These are phyloP conservation scores for Cercospora beticola DNA, from an alignment of 2,329 filamentous ascomycete species.

Conservation along the genomic window DNA sequence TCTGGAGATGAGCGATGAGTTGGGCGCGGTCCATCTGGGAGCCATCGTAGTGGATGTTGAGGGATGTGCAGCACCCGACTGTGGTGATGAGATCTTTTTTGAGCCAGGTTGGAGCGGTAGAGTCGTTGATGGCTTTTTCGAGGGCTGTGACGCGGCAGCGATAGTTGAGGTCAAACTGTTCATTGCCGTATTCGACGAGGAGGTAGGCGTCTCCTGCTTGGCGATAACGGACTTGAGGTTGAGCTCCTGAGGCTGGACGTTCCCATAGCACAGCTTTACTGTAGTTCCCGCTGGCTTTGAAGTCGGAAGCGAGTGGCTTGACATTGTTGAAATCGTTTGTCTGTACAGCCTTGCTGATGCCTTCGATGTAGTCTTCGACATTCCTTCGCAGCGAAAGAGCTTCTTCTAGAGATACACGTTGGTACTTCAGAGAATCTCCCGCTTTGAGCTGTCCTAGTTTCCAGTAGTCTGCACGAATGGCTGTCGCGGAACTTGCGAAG, in stretches of 20 bases:
- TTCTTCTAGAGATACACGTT: slow-evolving; percentile 52
- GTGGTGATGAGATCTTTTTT: slow-evolving; percentile 50
- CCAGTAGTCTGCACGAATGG: slow-evolving; percentile 60
- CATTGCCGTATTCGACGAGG: slow-evolving; percentile 59
- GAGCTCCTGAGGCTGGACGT: slow-evolving; percentile 27
- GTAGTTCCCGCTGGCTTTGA: slow-evolving; percentile 28
- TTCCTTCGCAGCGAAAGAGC: slow-evolving; percentile 49
- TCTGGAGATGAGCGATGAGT: slow-evolving; percentile 42
- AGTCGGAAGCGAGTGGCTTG: slow-evolving; percentile 33
- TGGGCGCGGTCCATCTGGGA: slow-evolving; percentile 38
- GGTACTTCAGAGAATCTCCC: slow-evolving; percentile 56
- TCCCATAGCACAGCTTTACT: slow-evolving; percentile 36
- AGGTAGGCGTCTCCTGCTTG: slow-evolving; percentile 52
- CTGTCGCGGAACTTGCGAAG: slow-evolving; percentile 57
- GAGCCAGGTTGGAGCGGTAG: slow-evolving; percentile 42
- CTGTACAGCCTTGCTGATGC: slow-evolving; percentile 45
- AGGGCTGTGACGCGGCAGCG: slow-evolving; percentile 56
- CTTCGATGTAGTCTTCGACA: slow-evolving; percentile 48
- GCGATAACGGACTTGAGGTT: slow-evolving; percentile 36
- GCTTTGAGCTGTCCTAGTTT: slow-evolving; percentile 62
- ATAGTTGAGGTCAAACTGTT: slow-evolving; percentile 58
- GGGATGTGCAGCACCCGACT: slow-evolving; percentile 51
- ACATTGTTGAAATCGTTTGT: slow-evolving; percentile 37
- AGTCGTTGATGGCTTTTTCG: slow-evolving; percentile 46
- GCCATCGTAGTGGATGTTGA: slow-evolving; percentile 47